Evolutionary conservation across 192 early-diverging fungal genomes (phyloP).

Genomic region (Lunasporangiospora selenospora): DNA sequence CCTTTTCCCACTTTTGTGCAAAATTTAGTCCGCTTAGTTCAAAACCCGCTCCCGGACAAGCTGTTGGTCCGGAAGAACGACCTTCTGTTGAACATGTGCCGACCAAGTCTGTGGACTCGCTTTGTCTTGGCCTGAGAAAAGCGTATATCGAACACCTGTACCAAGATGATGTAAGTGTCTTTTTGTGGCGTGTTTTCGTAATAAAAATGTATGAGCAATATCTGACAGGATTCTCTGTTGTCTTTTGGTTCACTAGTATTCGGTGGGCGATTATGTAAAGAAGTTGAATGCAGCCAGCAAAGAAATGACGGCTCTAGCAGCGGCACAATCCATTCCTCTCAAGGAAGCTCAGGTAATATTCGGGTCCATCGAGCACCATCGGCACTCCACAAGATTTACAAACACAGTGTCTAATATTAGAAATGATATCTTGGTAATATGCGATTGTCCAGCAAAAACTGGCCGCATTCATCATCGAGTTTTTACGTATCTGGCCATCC

Average conservation of each 20-base stretch:
- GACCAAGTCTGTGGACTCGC: constrained; percentile 16
- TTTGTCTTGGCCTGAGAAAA: constrained; percentile 20
- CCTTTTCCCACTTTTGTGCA: too few relatives aligned
- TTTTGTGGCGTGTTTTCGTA: too few relatives aligned
- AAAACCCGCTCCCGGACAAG: constrained; percentile 20
- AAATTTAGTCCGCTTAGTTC: not conserved
- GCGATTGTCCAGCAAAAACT: constrained; percentile 27
- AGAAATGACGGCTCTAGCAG: constrained; percentile 34
- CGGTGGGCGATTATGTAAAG: constrained; percentile 33
- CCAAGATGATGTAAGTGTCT: constrained; percentile 9
- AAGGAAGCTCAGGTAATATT: constrained; percentile 38
- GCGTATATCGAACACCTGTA: constrained; percentile 32
- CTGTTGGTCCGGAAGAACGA: not conserved
- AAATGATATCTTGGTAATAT: not conserved
- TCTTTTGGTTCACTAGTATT: too few relatives aligned
- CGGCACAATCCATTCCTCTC: constrained; percentile 22
- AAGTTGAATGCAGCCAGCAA: constrained; percentile 36
- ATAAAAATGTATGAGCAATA: too few relatives aligned
- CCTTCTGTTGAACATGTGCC: not conserved
- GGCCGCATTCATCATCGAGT: constrained; percentile 43
- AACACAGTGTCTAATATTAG: not conserved
- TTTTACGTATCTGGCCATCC: constrained; percentile 41
- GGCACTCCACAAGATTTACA: too few relatives aligned
- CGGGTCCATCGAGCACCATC: too few relatives aligned
- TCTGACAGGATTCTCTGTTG: too few relatives aligned